Evolutionary conservation across 768 basidiomycete genomes (phyloP).

Genomic region (Lactarius trivialis): DNA sequence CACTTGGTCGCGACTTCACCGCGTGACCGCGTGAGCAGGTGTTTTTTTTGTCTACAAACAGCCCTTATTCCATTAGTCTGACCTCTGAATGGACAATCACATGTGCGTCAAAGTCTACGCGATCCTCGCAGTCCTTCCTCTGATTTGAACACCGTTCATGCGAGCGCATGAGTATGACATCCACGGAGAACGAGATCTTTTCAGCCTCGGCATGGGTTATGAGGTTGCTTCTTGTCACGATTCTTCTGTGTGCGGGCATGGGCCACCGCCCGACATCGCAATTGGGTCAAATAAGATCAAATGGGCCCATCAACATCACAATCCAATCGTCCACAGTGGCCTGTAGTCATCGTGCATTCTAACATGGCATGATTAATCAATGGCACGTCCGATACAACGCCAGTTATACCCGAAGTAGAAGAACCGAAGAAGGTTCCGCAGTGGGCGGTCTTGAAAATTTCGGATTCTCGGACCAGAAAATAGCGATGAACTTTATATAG

Average conservation of each 20-base stretch:
- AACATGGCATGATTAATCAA: neutral
- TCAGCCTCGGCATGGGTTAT: conserved; percentile 7
- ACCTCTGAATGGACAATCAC: neutral
- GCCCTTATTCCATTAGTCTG: conserved; percentile 1
- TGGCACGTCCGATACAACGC: neutral
- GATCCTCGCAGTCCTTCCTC: neutral
- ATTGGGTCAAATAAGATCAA: conserved; percentile 19
- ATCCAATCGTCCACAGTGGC: conserved; percentile 20
- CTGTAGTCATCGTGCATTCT: conserved; percentile 16
- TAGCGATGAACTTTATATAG: conserved; percentile 24
- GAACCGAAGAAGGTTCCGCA: conserved; percentile 20
- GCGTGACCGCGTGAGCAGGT: too few relatives aligned
- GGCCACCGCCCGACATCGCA: conserved; percentile 25
- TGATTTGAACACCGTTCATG: conserved; percentile 1
- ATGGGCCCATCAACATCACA: conserved; percentile 18
- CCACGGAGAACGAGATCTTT: neutral
- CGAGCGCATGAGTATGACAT: conserved; percentile 16
- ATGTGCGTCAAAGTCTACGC: neutral
- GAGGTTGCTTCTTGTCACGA: conserved; percentile 3
- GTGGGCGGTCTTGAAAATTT: conserved; percentile 12
- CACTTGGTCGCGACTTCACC: too few relatives aligned
- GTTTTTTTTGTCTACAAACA: neutral
- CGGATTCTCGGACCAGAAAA: conserved; percentile 21
- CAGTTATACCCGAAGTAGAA: conserved; percentile 22
- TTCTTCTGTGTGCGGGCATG: conserved; percentile 14